phyloP scores from a whole-genome alignment of 2,329 filamentous ascomycete genomes.

The Aspergillus sp. region DNA sequence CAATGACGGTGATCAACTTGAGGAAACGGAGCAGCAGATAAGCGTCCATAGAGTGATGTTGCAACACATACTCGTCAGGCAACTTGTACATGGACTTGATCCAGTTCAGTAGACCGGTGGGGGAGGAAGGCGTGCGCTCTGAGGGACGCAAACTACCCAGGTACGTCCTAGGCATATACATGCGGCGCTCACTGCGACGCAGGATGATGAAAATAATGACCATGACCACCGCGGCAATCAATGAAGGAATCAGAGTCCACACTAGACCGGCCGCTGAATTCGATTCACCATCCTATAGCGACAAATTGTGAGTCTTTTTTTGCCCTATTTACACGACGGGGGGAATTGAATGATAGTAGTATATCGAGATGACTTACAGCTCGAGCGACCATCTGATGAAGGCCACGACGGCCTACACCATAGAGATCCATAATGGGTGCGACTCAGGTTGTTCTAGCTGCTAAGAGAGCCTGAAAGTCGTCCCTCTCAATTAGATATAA shows the following conservation, averaged over 20 bases:
- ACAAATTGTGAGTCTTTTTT: not conserved
- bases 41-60: conserved; percentile 86
- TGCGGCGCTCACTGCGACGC: conserved; percentile 42
- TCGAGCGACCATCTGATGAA: conserved; percentile 13
- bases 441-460: not conserved
- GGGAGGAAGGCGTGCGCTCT: conserved; percentile 54
- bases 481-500: too few species aligned
- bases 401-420: conserved; percentile 12
- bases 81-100: conserved; percentile 58
- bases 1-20: conserved; percentile 69
- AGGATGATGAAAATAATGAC: conserved; percentile 46
- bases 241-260: conserved; percentile 43
- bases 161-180: conserved; percentile 52
- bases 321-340: not conserved
- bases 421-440: conserved; percentile 8
- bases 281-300: conserved; percentile 9
- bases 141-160: conserved; percentile 45
- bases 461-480: not conserved
- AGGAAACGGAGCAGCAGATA: conserved; percentile 88
- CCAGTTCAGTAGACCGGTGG: conserved; percentile 61
- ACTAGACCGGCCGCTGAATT: conserved; percentile 42
- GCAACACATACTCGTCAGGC: conserved; percentile 71
- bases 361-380: conserved; percentile 10
- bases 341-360: not conserved
- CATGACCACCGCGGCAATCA: conserved; percentile 40